These are phyloP conservation scores for Collybia nuda DNA, from an alignment of 768 basidiomycete genomes.

Conservation along the genomic window DNA sequence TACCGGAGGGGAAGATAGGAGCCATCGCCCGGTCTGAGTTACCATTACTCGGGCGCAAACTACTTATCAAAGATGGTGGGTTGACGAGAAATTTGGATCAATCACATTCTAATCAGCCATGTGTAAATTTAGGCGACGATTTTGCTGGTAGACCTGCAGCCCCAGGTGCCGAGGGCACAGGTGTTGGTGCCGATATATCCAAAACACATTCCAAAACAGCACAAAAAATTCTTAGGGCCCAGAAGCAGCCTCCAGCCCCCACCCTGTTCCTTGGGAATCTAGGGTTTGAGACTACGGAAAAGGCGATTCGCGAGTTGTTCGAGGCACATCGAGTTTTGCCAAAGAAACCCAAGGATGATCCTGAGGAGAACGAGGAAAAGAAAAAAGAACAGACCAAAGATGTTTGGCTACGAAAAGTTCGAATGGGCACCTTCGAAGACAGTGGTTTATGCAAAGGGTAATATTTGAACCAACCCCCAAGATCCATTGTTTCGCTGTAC, in stretches of 20 bases:
- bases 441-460: constrained; percentile 95
- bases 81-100: constrained; percentile 7
- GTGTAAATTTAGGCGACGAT: constrained; percentile 56
- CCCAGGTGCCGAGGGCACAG: constrained; percentile 32
- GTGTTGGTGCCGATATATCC: constrained; percentile 29
- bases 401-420: constrained; percentile 74
- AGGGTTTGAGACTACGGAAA: constrained; percentile 85
- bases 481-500: neutral
- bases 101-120: constrained; percentile 4
- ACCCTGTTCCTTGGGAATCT: constrained; percentile 95
- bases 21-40: constrained; percentile 85
- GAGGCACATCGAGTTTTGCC: constrained; percentile 57
- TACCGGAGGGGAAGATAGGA: constrained; percentile 65
- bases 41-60: constrained; percentile 77
- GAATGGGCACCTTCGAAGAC: constrained; percentile 97
- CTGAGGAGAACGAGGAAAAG: constrained; percentile 22
- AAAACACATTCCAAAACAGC: constrained; percentile 63
- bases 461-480: constrained; percentile 16
- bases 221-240: constrained; percentile 71
- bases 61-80: constrained; percentile 93
- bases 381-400: constrained; percentile 32
- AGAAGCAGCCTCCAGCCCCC: constrained; percentile 81
- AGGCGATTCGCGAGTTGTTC: constrained; percentile 69
- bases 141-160: constrained; percentile 67
- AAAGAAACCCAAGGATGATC: constrained; percentile 29